Percentiles rank a stretch among this genome's conserved stretches.
Evolutionary conservation across 768 basidiomycete genomes (phyloP).

Genomic region (Boletus subparvulus): DNA sequence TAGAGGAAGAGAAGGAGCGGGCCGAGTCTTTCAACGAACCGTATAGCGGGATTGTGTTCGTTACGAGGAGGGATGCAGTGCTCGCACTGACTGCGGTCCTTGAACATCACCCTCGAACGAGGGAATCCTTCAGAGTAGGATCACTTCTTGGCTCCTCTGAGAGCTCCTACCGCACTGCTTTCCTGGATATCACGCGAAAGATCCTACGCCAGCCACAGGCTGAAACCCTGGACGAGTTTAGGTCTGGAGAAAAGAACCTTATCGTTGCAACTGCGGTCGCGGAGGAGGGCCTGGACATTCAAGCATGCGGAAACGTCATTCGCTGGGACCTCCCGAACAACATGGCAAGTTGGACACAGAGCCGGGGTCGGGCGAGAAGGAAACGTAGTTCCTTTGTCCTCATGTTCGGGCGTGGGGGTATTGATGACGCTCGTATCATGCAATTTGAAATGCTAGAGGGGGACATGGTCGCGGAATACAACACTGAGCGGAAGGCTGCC

Average conservation of each 20-base stretch:
- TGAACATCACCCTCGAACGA: conserved; percentile 52
- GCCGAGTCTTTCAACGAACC: conserved; percentile 51
- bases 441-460: conserved; percentile 60
- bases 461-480: conserved; percentile 62
- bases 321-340: conserved; percentile 75
- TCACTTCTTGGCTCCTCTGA: conserved; percentile 67
- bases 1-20: conserved; percentile 56
- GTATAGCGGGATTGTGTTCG: conserved; percentile 76
- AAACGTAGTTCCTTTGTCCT: conserved; percentile 70
- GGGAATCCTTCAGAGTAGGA: conserved; percentile 50
- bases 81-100: conserved; percentile 66
- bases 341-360: conserved; percentile 84
- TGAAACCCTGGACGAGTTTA: too few species aligned
- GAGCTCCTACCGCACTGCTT: conserved; percentile 18
- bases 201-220: too few species aligned
- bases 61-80: conserved; percentile 72
- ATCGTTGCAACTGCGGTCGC: conserved; percentile 78
- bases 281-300: conserved; percentile 85
- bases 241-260: conserved; percentile 56
- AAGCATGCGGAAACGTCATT: conserved; percentile 78
- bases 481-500: conserved; percentile 34
- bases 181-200: too few species aligned
- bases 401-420: conserved; percentile 56
- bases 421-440: conserved; percentile 40
- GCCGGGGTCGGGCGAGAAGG: conserved; percentile 72